These are phyloP conservation scores for Geotrichum histeridarum DNA, from an alignment of 1,139 yeast species.

Conservation along the genomic window DNA sequence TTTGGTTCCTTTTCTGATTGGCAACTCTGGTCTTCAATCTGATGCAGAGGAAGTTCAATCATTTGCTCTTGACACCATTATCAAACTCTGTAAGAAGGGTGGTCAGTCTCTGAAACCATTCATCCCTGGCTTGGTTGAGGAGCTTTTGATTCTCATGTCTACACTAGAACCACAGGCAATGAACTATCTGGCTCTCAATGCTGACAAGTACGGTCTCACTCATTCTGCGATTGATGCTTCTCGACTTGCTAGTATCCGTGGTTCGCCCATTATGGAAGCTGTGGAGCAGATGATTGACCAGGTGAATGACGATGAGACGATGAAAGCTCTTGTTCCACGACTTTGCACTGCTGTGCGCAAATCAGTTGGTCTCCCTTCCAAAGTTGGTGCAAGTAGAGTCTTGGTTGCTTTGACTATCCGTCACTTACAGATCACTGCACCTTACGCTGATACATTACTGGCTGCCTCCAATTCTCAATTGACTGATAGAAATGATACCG, in stretches of 20 bases:
- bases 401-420: conserved; percentile 59
- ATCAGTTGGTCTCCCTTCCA: conserved; percentile 87
- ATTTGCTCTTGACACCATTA: conserved; percentile 69
- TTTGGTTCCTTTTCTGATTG: conserved; percentile 74
- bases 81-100: conserved; percentile 61
- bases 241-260: conserved; percentile 65
- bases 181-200: conserved; percentile 80
- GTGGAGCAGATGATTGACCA: conserved; percentile 62
- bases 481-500: conserved; percentile 65
- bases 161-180: conserved; percentile 88
- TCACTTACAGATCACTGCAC: conserved; percentile 50
- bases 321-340: conserved; percentile 50
- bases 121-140: conserved; percentile 63
- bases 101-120: conserved; percentile 61
- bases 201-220: conserved; percentile 76
- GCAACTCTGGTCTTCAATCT: conserved; percentile 71
- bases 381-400: conserved; percentile 79
- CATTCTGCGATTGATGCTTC: conserved; percentile 70
- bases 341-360: conserved; percentile 50
- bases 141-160: conserved; percentile 68
- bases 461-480: conserved; percentile 56
- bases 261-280: conserved; percentile 87
- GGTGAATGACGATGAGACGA: conserved; percentile 38
- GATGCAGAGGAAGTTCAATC: conserved; percentile 81
- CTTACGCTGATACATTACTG: conserved; percentile 60